Evolutionary conservation across 345 rosid species (phyloP).

Genomic region (Bruguiera sexangula): DNA sequence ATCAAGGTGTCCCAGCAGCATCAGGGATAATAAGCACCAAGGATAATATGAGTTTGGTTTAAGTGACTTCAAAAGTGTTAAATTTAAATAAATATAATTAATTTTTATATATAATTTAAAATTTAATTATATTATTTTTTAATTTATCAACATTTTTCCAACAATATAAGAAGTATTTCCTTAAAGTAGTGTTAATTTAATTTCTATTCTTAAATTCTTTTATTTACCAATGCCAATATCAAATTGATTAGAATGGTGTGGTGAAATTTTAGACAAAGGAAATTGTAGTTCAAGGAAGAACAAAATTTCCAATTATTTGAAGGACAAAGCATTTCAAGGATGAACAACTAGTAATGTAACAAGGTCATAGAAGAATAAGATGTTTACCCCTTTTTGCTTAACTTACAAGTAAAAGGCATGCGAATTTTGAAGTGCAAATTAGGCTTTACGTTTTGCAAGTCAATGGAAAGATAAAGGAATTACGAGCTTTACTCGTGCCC

Average conservation of each 20-base stretch:
- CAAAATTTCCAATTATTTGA: background rate
- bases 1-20: no score
- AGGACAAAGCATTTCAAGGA: background rate
- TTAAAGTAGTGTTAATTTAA: no score
- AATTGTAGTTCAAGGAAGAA: background rate
- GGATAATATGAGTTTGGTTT: no score
- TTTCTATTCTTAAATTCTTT: background rate
- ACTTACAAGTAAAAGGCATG: conserved; percentile 6
- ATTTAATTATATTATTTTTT: no score
- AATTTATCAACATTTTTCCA: no score
- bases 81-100: no score
- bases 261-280: background rate
- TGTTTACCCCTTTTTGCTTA: background rate
- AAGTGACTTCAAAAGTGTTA: no score
- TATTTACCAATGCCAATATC: background rate
- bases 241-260: background rate
- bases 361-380: background rate
- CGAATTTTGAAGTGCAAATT: background rate
- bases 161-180: no score
- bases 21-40: no score
- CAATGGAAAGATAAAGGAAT: background rate
- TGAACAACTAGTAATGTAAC: background rate
- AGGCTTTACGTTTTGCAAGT: background rate
- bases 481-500: background rate
- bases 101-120: no score